Percentiles rank a stretch among this genome's conserved stretches.
phyloP scores from a whole-genome alignment of 1,284 basidiomycete species.

The Pseudozyma sp. region DNA sequence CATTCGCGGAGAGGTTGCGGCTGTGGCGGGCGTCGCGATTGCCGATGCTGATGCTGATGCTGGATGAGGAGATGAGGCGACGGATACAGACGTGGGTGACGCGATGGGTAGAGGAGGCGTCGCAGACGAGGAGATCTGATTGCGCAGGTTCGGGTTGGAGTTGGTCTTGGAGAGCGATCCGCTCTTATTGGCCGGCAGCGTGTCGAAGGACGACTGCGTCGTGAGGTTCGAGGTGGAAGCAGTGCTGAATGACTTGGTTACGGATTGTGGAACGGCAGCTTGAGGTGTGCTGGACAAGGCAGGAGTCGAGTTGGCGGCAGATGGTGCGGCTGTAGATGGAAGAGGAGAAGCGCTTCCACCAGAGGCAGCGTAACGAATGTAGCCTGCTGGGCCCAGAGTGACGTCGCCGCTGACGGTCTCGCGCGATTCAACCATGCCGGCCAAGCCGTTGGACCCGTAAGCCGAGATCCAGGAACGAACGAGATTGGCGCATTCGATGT shows the following conservation, averaged over 20 bases:
- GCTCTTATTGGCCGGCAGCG: slow-evolving; percentile 10
- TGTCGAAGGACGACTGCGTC: slow-evolving; percentile 17
- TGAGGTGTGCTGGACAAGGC: slow-evolving; percentile 10
- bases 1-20: slow-evolving; percentile 2
- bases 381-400: slow-evolving; percentile 36
- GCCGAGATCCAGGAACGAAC: slow-evolving; percentile 54
- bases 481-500: slow-evolving; percentile 47
- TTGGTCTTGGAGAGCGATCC: slow-evolving; percentile 30
- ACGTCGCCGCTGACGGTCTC: slow-evolving; percentile 46
- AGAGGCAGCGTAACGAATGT: slow-evolving; percentile 45
- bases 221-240: slow-evolving; percentile 7
- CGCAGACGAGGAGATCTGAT: slow-evolving; percentile 3
- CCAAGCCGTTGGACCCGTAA: slow-evolving; percentile 55
- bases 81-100: slow-evolving; percentile 15
- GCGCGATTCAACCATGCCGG: slow-evolving; percentile 41
- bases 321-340: slow-evolving; percentile 13
- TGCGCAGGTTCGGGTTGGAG: slow-evolving; percentile 56
- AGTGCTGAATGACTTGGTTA: neutral
- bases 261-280: neutral
- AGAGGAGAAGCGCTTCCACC: slow-evolving; percentile 20
- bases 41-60: slow-evolving; percentile 5
- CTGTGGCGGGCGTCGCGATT: neutral
- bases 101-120: slow-evolving; percentile 18
- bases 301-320: neutral
- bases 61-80: no score